Base-by-base conservation (phyloP, 768 basidiomycete genomes). In the Termitomyces sp. region DNA sequence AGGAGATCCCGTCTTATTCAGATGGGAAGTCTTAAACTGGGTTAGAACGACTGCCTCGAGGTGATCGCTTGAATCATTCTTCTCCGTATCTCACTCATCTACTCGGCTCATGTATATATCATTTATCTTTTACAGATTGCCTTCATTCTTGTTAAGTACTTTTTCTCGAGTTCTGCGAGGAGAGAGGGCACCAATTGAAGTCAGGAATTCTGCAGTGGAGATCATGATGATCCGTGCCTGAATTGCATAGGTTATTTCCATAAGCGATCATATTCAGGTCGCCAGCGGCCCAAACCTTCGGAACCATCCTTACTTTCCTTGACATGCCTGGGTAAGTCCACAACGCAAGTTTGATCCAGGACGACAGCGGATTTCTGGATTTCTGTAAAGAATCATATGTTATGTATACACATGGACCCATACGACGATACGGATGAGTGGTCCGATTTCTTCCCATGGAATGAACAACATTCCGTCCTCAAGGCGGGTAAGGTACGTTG, bases 11-110 rank as follows among this genome's bases (percentile, higher is more conserved):
- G 62, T 59, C 5, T 57, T 41, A 30, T 69, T 69, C 54, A 60
- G 65, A 46, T 51, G 56, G 11, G 60, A 50, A 21, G 51, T 70
- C 22, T 48, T 70, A 41, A 32, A 42, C 32, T 70, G 68, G 67
- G 38, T 69, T 37, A 55, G 47, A 47, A 55, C 35, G 45, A 55
- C 46, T 38, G 52, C 55, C 60, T 51, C 14, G 28, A 58, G 58
- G 60, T 49, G 34, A 53, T 46, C n/a, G 22, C 40, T 42, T 42
- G n/a, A 19, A n/a, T 51, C 17, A 19, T 26, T 51, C 9, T 35
- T 10, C 47, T 17, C 47, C 32, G 4, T 21, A 35, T 35, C 8
- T 35, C 9, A 32, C 32, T 32, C 30, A 43, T 30, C 21, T 32
- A 43, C 28, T 22, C 51, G 35, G 24, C 35, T 28, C 37, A 50